A percentile compares a stretch with the other conserved stretches of the same genome.
Conservation (phyloP, 176 grass and related monocot species). For the Phyllostachys edulis region DNA sequence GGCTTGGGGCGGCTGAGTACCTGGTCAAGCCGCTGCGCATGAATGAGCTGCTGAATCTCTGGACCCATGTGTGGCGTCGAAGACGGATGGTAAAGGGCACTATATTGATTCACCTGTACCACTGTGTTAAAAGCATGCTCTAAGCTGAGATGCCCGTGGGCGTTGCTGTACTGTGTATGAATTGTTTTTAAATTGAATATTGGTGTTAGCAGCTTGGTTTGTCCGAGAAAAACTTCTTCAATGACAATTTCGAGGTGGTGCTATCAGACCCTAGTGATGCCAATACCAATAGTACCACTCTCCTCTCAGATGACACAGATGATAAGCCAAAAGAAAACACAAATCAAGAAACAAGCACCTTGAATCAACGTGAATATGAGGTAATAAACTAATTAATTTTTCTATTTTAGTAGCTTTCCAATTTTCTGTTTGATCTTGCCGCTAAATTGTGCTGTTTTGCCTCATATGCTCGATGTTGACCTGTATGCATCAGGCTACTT, state of each 20-base stretch:
- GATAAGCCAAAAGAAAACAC: constrained; percentile 61
- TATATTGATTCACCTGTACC: constrained; percentile 27
- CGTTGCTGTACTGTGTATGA: constrained; percentile 17
- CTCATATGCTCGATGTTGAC: background rate
- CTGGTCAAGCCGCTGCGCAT: constrained; percentile 87
- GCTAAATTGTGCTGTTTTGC: background rate
- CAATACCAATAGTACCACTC: constrained; percentile 84
- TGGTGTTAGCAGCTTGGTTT: constrained; percentile 72
- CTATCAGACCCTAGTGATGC: constrained; percentile 79
- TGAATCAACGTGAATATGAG: constrained; percentile 68
- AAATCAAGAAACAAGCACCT: constrained; percentile 50
- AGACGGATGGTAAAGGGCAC: constrained; percentile 64
- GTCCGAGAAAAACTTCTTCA: constrained; percentile 84
- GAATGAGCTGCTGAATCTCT: constrained; percentile 90
- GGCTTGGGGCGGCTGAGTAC: constrained; percentile 87
- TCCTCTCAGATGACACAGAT: constrained; percentile 75
- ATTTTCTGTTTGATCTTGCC: background rate
- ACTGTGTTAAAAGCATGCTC: constrained; percentile 26
- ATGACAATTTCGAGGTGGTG: constrained; percentile 59
- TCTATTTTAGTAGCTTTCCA: constrained; percentile 13
- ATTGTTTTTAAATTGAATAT: constrained; percentile 22
- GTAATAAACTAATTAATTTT: constrained; percentile 35
- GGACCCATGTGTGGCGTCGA: constrained; percentile 93
- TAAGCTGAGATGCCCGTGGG: constrained; percentile 24
- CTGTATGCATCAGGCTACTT: background rate